Evolutionary conservation across 2,329 filamentous ascomycete genomes (phyloP).

Genomic region (Chaetomiaceae sp.): DNA sequence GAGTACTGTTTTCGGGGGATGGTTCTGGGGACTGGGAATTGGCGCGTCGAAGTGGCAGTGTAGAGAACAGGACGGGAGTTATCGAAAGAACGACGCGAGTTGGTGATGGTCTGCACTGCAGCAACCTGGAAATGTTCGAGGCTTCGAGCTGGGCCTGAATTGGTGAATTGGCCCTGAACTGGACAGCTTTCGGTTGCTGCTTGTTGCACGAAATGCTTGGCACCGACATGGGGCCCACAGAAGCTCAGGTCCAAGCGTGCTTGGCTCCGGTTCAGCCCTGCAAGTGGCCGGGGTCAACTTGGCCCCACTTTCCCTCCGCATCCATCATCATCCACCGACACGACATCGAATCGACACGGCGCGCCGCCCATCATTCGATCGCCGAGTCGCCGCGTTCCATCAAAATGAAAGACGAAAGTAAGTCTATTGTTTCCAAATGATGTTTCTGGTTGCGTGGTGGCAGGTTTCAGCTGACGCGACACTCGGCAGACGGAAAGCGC

Average conservation of each 20-base stretch:
- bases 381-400: conserved; percentile 11
- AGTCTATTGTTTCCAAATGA: conserved; percentile 2
- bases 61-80: background rate
- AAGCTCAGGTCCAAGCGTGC: no score
- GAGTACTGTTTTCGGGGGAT: no score
- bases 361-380: conserved; percentile 2
- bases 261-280: background rate
- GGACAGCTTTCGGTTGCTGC: conserved; percentile 13
- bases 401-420: conserved; percentile 28
- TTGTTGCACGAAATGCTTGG: conserved; percentile 2
- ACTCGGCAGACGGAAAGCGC: conserved; percentile 55
- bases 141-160: no score
- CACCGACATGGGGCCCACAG: background rate
- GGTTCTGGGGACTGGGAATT: no score
- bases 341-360: background rate
- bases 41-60: background rate
- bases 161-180: conserved; percentile 10
- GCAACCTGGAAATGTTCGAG: background rate
- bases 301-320: conserved; percentile 6
- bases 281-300: background rate
- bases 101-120: background rate
- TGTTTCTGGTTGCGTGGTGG: background rate
- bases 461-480: background rate
- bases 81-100: conserved; percentile 3
- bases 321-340: background rate